Evolutionary conservation across 768 basidiomycete genomes (phyloP).

Genomic region (Russula lepida): DNA sequence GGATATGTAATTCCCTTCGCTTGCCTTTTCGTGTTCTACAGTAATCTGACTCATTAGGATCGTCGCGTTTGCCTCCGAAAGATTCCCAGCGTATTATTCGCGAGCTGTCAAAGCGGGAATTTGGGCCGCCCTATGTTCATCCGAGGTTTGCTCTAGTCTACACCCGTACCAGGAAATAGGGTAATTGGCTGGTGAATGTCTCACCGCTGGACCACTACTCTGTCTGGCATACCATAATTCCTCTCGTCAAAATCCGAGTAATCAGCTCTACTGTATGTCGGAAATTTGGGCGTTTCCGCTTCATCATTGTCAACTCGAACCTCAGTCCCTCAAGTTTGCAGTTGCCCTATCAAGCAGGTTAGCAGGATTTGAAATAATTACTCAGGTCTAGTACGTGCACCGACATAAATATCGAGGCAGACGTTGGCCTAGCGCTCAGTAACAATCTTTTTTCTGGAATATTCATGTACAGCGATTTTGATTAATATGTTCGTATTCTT

Average conservation of each 20-base stretch:
- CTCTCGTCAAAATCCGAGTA: conserved; percentile 70
- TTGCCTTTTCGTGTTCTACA: conserved; percentile 13
- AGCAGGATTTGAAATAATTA: conserved; percentile 97
- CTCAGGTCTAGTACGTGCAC: conserved; percentile 94
- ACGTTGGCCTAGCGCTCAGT: conserved; percentile 74
- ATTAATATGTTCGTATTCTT: conserved; percentile 91
- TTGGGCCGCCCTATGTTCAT: conserved; percentile 96
- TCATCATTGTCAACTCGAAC: background rate
- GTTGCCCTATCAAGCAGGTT: conserved; percentile 95
- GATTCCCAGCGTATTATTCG: conserved; percentile 84
- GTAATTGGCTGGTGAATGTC: conserved; percentile 88
- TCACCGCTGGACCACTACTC: conserved; percentile 71
- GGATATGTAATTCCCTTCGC: conserved; percentile 54
- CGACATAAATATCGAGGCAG: conserved; percentile 88
- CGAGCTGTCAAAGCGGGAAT: conserved; percentile 78
- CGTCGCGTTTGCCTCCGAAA: conserved; percentile 86
- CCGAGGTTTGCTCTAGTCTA: conserved; percentile 57
- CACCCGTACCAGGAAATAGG: conserved; percentile 91
- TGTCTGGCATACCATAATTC: conserved; percentile 75
- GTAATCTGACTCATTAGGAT: conserved; percentile 47
- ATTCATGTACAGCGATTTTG: conserved; percentile 89
- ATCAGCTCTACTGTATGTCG: conserved; percentile 82
- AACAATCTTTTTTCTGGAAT: conserved; percentile 37
- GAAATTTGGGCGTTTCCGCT: conserved; percentile 54
- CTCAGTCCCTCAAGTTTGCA: conserved; percentile 30